These are phyloP conservation scores for Magnusiomyces paraingens DNA, from an alignment of 1,139 yeast genomes.

Conservation along the genomic window DNA sequence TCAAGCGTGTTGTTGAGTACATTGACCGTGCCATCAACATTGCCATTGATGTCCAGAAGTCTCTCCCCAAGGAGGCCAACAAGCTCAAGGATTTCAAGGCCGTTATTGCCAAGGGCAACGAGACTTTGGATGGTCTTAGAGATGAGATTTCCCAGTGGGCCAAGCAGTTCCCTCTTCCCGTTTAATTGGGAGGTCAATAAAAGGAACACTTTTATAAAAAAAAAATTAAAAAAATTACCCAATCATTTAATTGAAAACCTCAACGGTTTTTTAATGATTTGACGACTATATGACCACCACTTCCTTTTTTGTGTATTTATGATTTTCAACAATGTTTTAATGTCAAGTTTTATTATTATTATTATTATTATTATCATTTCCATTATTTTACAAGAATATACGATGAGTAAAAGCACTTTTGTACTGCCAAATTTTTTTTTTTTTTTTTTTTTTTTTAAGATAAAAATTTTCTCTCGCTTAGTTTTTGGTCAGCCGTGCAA, in stretches of 20 bases:
- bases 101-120: conserved; percentile 63
- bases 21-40: conserved; percentile 74
- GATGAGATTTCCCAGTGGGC: conserved; percentile 86
- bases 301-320: not conserved
- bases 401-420: not conserved
- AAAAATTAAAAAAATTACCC: not conserved
- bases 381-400: not conserved
- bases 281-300: too few species aligned
- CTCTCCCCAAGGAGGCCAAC: conserved; percentile 78
- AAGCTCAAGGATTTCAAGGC: conserved; percentile 93
- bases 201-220: not conserved
- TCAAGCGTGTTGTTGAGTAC: conserved; percentile 68
- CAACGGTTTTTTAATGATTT: conserved; percentile 3
- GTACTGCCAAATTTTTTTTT: not conserved
- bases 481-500: conserved; percentile 8
- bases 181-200: conserved; percentile 20
- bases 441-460: not conserved
- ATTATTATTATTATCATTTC: not conserved
- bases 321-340: not conserved
- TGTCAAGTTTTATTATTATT: not conserved
- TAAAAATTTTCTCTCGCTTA: conserved; percentile 3
- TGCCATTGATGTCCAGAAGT: conserved; percentile 67
- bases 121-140: conserved; percentile 57
- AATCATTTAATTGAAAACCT: not conserved
- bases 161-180: conserved; percentile 86